Evolutionary conservation across 148 eudicot species (phyloP), one percentile per base, ranked within the genome.

Genomic region (Rhododendron kiyosumense): DNA sequence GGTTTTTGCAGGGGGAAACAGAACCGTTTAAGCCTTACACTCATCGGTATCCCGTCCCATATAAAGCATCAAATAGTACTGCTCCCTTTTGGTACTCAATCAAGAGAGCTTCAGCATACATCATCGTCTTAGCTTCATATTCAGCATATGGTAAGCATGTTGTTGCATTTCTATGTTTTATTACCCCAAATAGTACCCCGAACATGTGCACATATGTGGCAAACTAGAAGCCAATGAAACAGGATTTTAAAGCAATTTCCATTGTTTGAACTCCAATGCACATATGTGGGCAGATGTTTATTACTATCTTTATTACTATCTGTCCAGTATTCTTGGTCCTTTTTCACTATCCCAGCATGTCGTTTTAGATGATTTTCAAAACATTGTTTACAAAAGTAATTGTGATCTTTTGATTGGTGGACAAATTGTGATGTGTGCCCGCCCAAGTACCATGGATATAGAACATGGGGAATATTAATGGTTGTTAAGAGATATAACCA

Each of bases 41-140:
- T 82, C 90, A 91, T 80, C 91, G 98, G 48, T 95, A 93, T 86
- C 95, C 20, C n/a, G 89, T 89, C 51, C 99, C 99, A 59, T 94
- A 93, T 78, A 89, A 87, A 88, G 92, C 92, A 88, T 94, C 98
- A 86, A 81, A 90, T 11, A 97, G 99, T 81, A 91, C 93, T 46
- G 85, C 90, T 51, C 98, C 96, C 2, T 89, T 92, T 54, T 95
- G 99, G 99, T 97, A 97, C 90, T 95, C 99, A 9, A 93, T 97
- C 92, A 97, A 95, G 98, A 90, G 98, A 91, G 99, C 94, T 85
- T 93, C 98, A 45, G 95, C 99, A 63, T 89, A 95, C 88, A 92
- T 97, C 84, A 93, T 97, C 10, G 99, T 97, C 83, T 84, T 97
- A 82, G 88, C 98, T n/a, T 92, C 98, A 26, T 97, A 97, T 83